A percentile compares a stretch with the other conserved stretches of the same genome.
phyloP scores from a whole-genome alignment of 139 green algal species.

The Chloropicon primus region DNA sequence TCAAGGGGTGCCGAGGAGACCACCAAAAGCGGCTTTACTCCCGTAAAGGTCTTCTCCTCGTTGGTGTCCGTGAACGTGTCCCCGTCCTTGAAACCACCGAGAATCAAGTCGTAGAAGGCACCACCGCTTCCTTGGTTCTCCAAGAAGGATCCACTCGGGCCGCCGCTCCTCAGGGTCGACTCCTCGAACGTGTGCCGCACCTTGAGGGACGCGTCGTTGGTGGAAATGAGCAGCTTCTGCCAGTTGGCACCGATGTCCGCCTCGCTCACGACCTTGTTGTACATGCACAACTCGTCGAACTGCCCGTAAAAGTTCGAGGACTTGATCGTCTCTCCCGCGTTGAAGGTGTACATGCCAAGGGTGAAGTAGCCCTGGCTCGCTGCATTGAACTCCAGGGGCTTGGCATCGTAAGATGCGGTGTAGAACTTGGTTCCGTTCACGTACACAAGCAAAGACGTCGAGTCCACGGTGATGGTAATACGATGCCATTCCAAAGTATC shows the following conservation, averaged over 20 bases:
- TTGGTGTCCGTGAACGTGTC: neutral
- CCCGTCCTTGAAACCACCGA: neutral
- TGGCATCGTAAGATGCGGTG: neutral
- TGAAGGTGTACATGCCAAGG: neutral
- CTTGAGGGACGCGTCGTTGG: neutral
- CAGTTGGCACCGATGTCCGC: neutral
- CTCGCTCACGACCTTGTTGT: neutral
- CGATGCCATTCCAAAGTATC: neutral
- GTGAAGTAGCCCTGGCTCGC: neutral
- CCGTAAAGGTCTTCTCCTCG: neutral
- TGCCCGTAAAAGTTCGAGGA: neutral
- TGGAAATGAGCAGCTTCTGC: neutral
- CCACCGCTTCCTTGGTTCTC: neutral
- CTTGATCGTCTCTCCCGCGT: neutral
- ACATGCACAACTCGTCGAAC: neutral
- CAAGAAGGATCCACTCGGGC: too few relatives aligned
- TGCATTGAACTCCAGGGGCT: neutral
- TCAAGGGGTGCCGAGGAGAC: neutral
- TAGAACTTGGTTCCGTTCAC: neutral
- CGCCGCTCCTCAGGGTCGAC: too few relatives aligned
- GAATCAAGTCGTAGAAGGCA: neutral
- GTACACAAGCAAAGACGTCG: neutral
- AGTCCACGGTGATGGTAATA: neutral
- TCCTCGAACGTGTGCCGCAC: neutral
- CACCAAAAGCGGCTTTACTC: neutral